Base-by-base conservation (phyloP, 208 protist species). In the Porcisia hertigi region DNA sequence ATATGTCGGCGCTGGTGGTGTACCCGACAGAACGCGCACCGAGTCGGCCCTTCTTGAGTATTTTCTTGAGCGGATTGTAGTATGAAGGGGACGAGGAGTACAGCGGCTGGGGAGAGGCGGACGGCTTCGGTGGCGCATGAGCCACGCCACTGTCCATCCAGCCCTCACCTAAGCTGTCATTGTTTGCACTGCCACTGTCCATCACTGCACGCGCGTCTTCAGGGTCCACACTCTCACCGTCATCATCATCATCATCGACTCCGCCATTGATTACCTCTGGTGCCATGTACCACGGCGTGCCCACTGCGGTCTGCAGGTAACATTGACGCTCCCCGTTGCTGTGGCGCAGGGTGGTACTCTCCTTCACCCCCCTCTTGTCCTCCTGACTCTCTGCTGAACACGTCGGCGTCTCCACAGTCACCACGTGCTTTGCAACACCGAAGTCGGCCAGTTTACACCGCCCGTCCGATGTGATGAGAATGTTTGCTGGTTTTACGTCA, bases 251-350 rank as follows among this genome's bases (percentile, higher is more conserved):
- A 2, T 88, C 86, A 0, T 86, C 81, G 0, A 71, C 79, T 16
- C 79, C 86, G 18, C 88, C 89, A 64, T 86, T 82, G 20, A 98
- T 88, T 2, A 97, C 92, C 77, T 98, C 96, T 1, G 96, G 96
- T 2, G 96, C 93, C 91, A 98, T 98, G 81, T 96, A 98, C 90
- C 88, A 96, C 58, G 94, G 92, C 49, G 96, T 98, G 45, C 96
- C 96, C 47, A 94, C 92, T 8, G 88, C 87, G 25, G 92, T 96
- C 65, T 88, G 79, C 86, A 96, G 89, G 59, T 85, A 84, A 23
- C 70, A 36, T 18, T 55, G 65, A 34, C 71, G 83, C 36, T 64
- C 73, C 2, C 66, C 71, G 45, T 58, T 23, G 8, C 36, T 7
- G n/a, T 73, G 43, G 45, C 55, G 74, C 41, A 23, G 49, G 3